A percentile compares a stretch with the other conserved stretches of the same genome.
Conservation (phyloP, 140 eudicot genomes). For the Anethum foeniculum region DNA sequence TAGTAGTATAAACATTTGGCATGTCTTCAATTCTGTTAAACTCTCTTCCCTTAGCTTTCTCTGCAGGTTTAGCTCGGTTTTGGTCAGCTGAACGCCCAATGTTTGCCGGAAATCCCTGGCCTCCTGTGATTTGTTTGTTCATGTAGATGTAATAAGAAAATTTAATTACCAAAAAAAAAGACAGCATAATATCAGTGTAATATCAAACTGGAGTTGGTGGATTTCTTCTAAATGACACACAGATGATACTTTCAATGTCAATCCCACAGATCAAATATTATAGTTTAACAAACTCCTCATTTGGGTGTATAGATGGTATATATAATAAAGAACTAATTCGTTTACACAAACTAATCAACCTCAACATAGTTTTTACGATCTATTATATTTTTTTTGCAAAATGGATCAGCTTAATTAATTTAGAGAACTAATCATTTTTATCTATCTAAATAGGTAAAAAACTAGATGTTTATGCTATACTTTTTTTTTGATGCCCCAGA, state of each 20-base stretch:
- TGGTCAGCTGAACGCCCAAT: too few relatives aligned
- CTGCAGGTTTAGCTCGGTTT: neutral
- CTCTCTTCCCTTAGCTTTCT: neutral
- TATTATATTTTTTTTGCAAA: neutral
- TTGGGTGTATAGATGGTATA: neutral
- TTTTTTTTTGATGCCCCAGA: neutral
- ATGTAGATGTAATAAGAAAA: neutral
- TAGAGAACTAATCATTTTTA: neutral
- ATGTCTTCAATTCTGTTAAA: conserved; percentile 32
- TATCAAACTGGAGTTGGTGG: neutral
- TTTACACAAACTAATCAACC: neutral
- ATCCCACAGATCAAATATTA: neutral
- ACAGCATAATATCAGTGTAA: neutral
- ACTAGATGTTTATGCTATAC: neutral
- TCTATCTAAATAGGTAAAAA: neutral
- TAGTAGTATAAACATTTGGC: conserved; percentile 55
- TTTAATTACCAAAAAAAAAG: neutral
- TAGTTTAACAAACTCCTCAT: neutral
- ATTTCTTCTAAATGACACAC: neutral
- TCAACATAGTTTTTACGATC: neutral
- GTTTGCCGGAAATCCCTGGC: too few relatives aligned
- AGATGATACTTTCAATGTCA: neutral
- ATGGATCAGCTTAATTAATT: too few relatives aligned
- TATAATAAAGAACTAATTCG: neutral
- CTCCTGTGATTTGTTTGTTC: too few relatives aligned